A percentile compares a stretch with the other conserved stretches of the same genome.
Evolutionary conservation across 768 basidiomycete species (phyloP).

Genomic region (Panaeolus cyanescens): DNA sequence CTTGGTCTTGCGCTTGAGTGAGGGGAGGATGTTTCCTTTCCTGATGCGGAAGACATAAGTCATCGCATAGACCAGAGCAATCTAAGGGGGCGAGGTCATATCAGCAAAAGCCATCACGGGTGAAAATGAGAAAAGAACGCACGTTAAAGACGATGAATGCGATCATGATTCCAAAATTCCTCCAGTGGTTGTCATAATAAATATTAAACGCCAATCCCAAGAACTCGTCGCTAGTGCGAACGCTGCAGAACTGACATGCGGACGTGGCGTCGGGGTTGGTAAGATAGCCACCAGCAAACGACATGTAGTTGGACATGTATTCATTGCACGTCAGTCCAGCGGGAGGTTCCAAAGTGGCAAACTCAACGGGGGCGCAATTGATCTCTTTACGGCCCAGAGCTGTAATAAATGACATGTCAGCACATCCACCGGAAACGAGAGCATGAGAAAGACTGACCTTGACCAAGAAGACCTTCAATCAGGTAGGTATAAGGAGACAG

Average conservation of each 20-base stretch:
- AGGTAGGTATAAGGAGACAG: constrained; percentile 54
- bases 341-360: constrained; percentile 54
- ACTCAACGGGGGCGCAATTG: constrained; percentile 54
- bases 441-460: constrained; percentile 47
- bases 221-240: constrained; percentile 61
- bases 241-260: constrained; percentile 62
- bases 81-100: background rate
- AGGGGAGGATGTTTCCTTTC: background rate
- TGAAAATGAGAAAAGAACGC: constrained; percentile 16
- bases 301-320: constrained; percentile 55
- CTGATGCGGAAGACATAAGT: constrained; percentile 7
- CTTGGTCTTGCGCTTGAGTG: background rate
- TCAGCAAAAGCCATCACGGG: background rate
- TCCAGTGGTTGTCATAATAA: constrained; percentile 53
- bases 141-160: constrained; percentile 54
- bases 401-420: constrained; percentile 11
- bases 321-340: constrained; percentile 50
- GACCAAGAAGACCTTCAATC: constrained; percentile 48
- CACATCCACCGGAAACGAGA: constrained; percentile 36
- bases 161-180: constrained; percentile 54
- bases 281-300: constrained; percentile 55
- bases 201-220: constrained; percentile 55
- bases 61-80: background rate
- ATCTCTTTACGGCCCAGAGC: constrained; percentile 44
- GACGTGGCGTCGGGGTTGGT: constrained; percentile 51